A percentile compares a stretch with the other conserved stretches of the same genome.
These are phyloP conservation scores for Teunomyces aglyptinius DNA, from an alignment of 805 yeast genomes.

Conservation along the genomic window DNA sequence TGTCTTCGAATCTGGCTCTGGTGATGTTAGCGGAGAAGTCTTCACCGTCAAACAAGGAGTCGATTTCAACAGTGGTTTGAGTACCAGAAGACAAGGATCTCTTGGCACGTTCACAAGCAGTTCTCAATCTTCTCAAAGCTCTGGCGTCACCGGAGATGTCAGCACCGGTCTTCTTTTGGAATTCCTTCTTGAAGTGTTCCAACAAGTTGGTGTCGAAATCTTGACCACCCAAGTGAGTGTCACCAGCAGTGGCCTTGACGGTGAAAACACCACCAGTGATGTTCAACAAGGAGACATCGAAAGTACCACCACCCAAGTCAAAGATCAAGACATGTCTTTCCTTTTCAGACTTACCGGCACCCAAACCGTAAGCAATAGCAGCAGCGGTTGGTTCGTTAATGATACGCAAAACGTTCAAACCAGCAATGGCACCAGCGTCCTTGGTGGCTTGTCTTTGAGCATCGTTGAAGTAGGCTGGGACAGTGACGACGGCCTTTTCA, in stretches of 20 bases:
- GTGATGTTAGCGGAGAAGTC: constrained; percentile 49
- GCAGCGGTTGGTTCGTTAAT: constrained; percentile 78
- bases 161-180: constrained; percentile 46
- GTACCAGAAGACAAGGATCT: constrained; percentile 50
- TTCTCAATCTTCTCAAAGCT: constrained; percentile 52
- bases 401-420: constrained; percentile 48
- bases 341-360: constrained; percentile 55
- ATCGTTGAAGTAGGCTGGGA: constrained; percentile 51
- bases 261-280: constrained; percentile 96
- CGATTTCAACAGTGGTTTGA: constrained; percentile 50
- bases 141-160: constrained; percentile 48
- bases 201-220: constrained; percentile 52
- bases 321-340: constrained; percentile 77
- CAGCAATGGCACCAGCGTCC: constrained; percentile 53
- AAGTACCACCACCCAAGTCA: constrained; percentile 98
- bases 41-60: constrained; percentile 50
- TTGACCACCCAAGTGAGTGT: constrained; percentile 53
- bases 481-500: constrained; percentile 49
- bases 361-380: constrained; percentile 95
- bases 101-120: constrained; percentile 53
- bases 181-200: constrained; percentile 46
- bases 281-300: constrained; percentile 89
- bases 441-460: constrained; percentile 53
- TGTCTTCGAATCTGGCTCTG: constrained; percentile 52
- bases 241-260: constrained; percentile 83